These are phyloP conservation scores for Calocybe indica DNA, from an alignment of 768 basidiomycete species.

Conservation along the genomic window DNA sequence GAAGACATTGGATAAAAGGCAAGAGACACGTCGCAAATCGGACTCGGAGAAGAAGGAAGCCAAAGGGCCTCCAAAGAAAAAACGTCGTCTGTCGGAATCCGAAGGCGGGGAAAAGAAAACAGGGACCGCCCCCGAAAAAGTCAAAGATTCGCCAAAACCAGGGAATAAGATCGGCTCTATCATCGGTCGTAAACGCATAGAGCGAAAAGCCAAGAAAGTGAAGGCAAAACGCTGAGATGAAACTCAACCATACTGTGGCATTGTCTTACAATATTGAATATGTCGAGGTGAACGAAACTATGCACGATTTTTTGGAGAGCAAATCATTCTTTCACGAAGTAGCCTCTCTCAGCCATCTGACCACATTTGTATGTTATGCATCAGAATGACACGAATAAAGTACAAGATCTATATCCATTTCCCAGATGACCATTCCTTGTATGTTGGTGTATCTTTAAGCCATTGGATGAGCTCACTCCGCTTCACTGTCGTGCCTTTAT, in stretches of 20 bases:
- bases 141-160: constrained; percentile 7
- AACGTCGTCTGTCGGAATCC: constrained; percentile 17
- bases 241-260: no score
- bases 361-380: no score
- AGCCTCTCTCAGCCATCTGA: no score
- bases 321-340: no score
- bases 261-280: no score
- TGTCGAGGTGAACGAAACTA: no score
- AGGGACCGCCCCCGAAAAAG: background rate
- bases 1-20: no score
- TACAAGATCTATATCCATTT: constrained; percentile 12
- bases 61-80: constrained; percentile 36
- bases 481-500: constrained; percentile 62
- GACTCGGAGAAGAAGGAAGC: constrained; percentile 14
- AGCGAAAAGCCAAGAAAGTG: constrained; percentile 35
- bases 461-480: constrained; percentile 57
- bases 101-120: constrained; percentile 13
- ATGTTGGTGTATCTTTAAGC: constrained; percentile 46
- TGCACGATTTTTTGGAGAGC: no score
- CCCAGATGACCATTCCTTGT: constrained; percentile 35
- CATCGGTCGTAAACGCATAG: constrained; percentile 78
- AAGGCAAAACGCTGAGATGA: no score
- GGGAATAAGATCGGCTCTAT: constrained; percentile 55
- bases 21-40: no score
- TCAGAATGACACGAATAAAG: no score